These are phyloP conservation scores for Dactylellina leptospora DNA, from an alignment of 2,329 filamentous ascomycete genomes.

Conservation along the genomic window DNA sequence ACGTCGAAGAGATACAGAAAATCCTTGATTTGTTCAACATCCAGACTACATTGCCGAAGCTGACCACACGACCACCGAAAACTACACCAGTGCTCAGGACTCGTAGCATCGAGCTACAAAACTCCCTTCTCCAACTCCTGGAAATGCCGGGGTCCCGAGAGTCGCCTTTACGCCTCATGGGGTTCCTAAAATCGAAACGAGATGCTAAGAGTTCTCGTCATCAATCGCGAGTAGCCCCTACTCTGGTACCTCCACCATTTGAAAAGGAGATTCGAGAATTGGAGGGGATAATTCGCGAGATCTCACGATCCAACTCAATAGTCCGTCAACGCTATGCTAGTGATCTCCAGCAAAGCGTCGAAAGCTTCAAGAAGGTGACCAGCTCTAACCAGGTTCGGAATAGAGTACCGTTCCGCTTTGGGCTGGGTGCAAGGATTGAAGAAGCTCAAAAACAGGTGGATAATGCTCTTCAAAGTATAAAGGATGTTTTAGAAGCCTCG, in stretches of 20 bases:
- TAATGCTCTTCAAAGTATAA: neutral
- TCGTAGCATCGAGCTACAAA: too few relatives aligned
- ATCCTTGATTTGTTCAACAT: constrained; percentile 60
- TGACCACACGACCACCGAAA: neutral
- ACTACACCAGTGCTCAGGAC: neutral
- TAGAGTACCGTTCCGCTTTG: neutral
- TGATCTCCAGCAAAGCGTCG: constrained; percentile 60
- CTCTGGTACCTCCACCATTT: neutral
- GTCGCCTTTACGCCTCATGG: constrained; percentile 50
- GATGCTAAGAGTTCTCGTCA: constrained; percentile 1
- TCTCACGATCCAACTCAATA: constrained; percentile 25
- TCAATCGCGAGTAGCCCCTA: neutral
- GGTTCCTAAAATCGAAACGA: constrained; percentile 15
- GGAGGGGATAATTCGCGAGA: constrained; percentile 16
- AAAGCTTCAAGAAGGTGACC: constrained; percentile 56
- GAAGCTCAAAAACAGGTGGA: neutral
- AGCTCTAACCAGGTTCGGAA: neutral
- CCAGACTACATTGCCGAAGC: neutral
- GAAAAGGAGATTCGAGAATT: constrained; percentile 18
- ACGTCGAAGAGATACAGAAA: constrained; percentile 63
- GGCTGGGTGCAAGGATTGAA: constrained; percentile 21
- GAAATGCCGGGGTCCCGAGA: constrained; percentile 46
- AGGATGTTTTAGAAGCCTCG: neutral
- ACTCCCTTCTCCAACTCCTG: constrained; percentile 49
- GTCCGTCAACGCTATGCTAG: constrained; percentile 61